Conservation (phyloP, 371 early-diverging fungal genomes). For the Parasitella parasitica region DNA sequence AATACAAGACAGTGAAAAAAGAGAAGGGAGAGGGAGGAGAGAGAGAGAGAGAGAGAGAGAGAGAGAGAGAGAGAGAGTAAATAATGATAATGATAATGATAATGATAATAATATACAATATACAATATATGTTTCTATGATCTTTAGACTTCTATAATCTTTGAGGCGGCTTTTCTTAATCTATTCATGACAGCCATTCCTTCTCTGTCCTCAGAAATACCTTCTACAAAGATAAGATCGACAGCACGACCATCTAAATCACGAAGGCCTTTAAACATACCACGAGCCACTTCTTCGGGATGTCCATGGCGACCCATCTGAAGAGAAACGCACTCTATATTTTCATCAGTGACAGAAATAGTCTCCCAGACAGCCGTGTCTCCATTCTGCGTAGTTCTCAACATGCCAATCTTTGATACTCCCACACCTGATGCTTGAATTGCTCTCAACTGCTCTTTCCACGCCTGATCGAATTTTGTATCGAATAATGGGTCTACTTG, state of each 20-base stretch:
- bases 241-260: conserved; percentile 77
- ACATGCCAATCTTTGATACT: conserved; percentile 29
- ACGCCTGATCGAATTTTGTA: conserved; percentile 21
- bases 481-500: conserved; percentile 3
- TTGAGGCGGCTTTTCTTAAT: conserved; percentile 87
- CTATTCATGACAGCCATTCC: conserved; percentile 99
- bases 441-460: conserved; percentile 20
- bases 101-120: too few relatives aligned
- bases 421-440: conserved; percentile 17
- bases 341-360: conserved; percentile 2
- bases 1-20: too few relatives aligned
- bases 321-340: conserved; percentile 23
- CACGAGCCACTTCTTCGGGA: conserved; percentile 72
- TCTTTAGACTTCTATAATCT: conserved; percentile 37
- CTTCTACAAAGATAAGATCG: conserved; percentile 87
- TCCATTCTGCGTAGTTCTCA: conserved; percentile 27
- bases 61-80: too few relatives aligned
- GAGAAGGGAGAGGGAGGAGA: too few relatives aligned
- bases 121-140: not conserved
- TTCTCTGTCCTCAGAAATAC: conserved; percentile 75
- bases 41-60: too few relatives aligned
- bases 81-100: too few relatives aligned
- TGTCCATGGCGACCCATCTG: conserved; percentile 48
- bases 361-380: conserved; percentile 24
- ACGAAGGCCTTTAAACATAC: conserved; percentile 84